These are phyloP conservation scores for Dinochytrium kinnereticum DNA, from an alignment of 371 early-diverging fungal species.

Conservation along the genomic window DNA sequence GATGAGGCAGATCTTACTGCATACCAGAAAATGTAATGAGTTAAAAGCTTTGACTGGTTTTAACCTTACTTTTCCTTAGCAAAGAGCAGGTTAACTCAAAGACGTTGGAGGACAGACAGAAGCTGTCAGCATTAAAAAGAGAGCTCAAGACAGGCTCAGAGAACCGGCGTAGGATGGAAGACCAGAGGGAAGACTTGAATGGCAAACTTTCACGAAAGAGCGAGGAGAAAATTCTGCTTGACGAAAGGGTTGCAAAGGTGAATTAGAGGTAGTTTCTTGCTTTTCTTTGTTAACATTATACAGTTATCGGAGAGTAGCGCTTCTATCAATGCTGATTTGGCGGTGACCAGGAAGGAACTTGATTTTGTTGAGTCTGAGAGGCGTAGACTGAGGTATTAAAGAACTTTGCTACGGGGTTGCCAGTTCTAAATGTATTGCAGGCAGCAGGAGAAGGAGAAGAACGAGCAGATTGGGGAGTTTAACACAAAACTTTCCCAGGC, in stretches of 20 bases:
- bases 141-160: conserved; percentile 70
- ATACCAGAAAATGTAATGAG: conserved; percentile 14
- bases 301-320: conserved; percentile 26
- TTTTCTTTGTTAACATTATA: background rate
- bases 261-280: background rate
- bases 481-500: conserved; percentile 80
- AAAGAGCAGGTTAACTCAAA: conserved; percentile 66
- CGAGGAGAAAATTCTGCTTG: conserved; percentile 55
- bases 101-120: conserved; percentile 71
- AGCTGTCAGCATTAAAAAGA: conserved; percentile 69
- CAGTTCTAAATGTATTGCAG: conserved; percentile 19
- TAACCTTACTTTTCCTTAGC: background rate
- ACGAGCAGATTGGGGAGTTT: conserved; percentile 79
- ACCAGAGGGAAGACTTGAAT: conserved; percentile 56
- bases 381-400: conserved; percentile 45
- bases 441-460: conserved; percentile 73
- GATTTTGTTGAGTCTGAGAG: conserved; percentile 54
- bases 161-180: conserved; percentile 60
- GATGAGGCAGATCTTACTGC: background rate
- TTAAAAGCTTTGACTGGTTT: background rate
- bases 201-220: conserved; percentile 53
- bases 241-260: conserved; percentile 36
- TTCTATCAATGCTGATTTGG: conserved; percentile 25
- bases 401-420: background rate
- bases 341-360: conserved; percentile 46